Percentiles rank a stretch among this genome's conserved stretches.
Evolutionary conservation across 2,329 filamentous ascomycete genomes (phyloP).

Genomic region (Coniella vitis): DNA sequence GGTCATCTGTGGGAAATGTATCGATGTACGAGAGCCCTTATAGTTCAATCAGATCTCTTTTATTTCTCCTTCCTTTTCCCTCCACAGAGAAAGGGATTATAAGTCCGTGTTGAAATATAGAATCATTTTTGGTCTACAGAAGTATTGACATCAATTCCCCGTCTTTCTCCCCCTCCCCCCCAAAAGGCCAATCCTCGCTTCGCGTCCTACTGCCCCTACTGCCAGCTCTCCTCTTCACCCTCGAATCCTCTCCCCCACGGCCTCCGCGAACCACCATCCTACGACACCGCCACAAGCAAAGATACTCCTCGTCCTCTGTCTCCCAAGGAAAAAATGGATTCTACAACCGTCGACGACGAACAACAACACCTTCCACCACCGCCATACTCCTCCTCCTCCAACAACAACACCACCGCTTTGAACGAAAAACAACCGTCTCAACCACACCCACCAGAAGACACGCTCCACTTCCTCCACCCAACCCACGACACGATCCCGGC

Average conservation of each 20-base stretch:
- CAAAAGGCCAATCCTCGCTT: slow-evolving; percentile 64
- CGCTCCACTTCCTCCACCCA: slow-evolving; percentile 68
- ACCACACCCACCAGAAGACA: slow-evolving; percentile 46
- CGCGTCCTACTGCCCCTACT: slow-evolving; percentile 63
- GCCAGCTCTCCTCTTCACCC: slow-evolving; percentile 60
- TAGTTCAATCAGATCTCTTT: neutral
- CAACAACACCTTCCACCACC: slow-evolving; percentile 8
- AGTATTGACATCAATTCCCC: slow-evolving; percentile 14
- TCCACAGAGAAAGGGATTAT: neutral
- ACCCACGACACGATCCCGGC: slow-evolving; percentile 60
- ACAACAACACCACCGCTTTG: neutral
- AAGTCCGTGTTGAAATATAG: neutral
- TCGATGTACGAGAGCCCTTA: slow-evolving; percentile 47
- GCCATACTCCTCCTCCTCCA: slow-evolving; percentile 18
- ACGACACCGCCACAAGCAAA: slow-evolving; percentile 36
- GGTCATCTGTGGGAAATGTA: slow-evolving; percentile 64
- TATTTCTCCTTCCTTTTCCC: neutral
- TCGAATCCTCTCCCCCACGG: slow-evolving; percentile 52
- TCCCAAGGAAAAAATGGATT: no score
- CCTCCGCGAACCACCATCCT: slow-evolving; percentile 61
- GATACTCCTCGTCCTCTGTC: slow-evolving; percentile 21
- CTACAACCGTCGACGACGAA: neutral
- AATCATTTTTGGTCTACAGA: neutral
- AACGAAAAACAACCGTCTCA: neutral
- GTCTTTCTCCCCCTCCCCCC: no score